Percentiles rank a stretch among this genome's conserved stretches.
phyloP scores from a whole-genome alignment of 805 yeast genomes.

The Schwanniomyces polymorphus region DNA sequence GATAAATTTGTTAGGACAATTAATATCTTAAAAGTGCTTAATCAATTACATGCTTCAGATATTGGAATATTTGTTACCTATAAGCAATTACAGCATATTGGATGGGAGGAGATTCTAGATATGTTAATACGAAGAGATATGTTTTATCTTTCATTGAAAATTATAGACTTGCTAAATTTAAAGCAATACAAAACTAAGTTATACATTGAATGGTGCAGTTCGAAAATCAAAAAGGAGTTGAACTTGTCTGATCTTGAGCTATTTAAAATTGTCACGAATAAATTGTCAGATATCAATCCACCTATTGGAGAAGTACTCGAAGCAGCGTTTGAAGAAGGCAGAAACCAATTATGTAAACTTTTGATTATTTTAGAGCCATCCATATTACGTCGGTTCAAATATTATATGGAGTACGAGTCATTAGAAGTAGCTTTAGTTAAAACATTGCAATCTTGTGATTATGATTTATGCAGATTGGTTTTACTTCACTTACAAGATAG shows the following conservation, averaged over 20 bases:
- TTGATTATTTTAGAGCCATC: constrained; percentile 70
- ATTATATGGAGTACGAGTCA: constrained; percentile 71
- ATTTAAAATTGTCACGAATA: constrained; percentile 47
- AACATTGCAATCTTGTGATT: constrained; percentile 60
- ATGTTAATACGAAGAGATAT: constrained; percentile 58
- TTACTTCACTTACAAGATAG: constrained; percentile 54
- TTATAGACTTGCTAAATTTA: constrained; percentile 50
- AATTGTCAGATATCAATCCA: constrained; percentile 33
- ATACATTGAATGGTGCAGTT: constrained; percentile 78
- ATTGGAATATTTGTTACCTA: constrained; percentile 71
- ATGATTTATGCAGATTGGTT: constrained; percentile 59
- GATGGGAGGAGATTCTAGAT: constrained; percentile 54
- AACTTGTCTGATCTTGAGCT: constrained; percentile 61
- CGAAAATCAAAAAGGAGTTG: constrained; percentile 57
- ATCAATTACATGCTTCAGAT: constrained; percentile 62
- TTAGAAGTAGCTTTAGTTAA: constrained; percentile 66
- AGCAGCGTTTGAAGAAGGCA: constrained; percentile 79
- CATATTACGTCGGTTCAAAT: constrained; percentile 54
- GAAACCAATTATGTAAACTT: constrained; percentile 63
- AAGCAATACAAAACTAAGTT: constrained; percentile 42
- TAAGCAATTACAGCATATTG: constrained; percentile 49
- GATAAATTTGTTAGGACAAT: constrained; percentile 63
- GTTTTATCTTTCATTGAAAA: constrained; percentile 62
- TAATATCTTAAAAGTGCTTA: constrained; percentile 63
- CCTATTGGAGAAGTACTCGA: constrained; percentile 61